Evolutionary conservation across 805 yeast genomes (phyloP).

Genomic region (Candida suzukii): DNA sequence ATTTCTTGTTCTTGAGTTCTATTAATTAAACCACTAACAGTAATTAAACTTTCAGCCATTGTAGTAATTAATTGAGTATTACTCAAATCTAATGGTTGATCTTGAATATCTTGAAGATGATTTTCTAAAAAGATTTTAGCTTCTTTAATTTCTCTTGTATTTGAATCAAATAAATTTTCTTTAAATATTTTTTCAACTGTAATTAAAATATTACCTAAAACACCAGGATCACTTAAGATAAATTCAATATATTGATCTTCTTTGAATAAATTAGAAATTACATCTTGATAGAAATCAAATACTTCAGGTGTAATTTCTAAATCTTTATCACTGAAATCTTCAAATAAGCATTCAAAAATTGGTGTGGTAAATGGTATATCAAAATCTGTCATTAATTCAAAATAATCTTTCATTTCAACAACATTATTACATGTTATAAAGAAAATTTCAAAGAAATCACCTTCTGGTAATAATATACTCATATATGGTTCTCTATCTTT

Average conservation of each 20-base stretch:
- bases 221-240: conserved; percentile 5
- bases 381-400: neutral
- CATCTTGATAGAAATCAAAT: conserved; percentile 9
- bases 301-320: neutral
- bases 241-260: conserved; percentile 3
- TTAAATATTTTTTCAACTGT: conserved; percentile 7
- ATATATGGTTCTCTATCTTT: conserved; percentile 11
- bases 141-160: conserved; percentile 6
- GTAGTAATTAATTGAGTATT: too few species aligned
- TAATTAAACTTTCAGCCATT: too few species aligned
- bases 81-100: too few species aligned
- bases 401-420: conserved; percentile 6
- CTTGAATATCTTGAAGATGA: conserved; percentile 6
- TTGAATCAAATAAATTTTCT: conserved; percentile 7
- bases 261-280: conserved; percentile 5
- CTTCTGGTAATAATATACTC: conserved; percentile 15
- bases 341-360: neutral
- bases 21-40: too few species aligned
- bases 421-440: conserved; percentile 4
- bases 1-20: too few species aligned
- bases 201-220: conserved; percentile 4
- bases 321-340: neutral
- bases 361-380: neutral
- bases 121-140: conserved; percentile 6
- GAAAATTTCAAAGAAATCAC: conserved; percentile 11